Conservation (phyloP, 2,329 filamentous ascomycete species). For the Aspergillus uvarum region DNA sequence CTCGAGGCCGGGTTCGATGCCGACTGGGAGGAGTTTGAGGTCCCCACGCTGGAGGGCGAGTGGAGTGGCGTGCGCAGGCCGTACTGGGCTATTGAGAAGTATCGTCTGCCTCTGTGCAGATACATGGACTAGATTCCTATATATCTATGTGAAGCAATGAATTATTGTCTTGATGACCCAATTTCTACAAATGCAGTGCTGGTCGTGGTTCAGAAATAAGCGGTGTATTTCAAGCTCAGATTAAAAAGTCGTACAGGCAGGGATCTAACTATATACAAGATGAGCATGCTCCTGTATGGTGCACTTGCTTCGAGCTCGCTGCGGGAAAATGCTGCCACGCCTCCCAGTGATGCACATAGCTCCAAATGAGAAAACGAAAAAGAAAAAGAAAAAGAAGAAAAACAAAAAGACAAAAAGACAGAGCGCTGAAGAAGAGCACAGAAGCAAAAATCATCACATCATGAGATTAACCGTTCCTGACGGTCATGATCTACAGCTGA, state of each 20-base stretch:
- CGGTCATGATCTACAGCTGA: conserved; percentile 55
- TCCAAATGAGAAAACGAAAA: not conserved
- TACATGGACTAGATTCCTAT: conserved; percentile 33
- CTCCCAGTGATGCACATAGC: conserved; percentile 1
- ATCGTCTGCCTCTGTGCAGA: conserved; percentile 46
- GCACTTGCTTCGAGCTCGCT: not conserved
- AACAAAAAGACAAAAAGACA: not conserved
- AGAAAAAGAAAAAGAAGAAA: not conserved
- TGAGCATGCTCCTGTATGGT: not conserved
- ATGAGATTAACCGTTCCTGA: not conserved
- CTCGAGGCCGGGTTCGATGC: conserved; percentile 86
- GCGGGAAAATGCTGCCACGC: not conserved
- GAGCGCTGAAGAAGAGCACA: not conserved
- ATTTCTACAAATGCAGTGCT: not conserved
- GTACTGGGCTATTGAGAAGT: conserved; percentile 79
- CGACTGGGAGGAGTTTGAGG: conserved; percentile 75
- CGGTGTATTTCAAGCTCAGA: not conserved
- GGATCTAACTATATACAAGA: not conserved
- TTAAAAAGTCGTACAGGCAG: not conserved
- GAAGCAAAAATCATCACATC: not conserved
- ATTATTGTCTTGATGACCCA: not conserved
- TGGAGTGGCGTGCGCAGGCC: conserved; percentile 86
- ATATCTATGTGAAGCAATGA: not conserved
- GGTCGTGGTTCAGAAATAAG: not conserved
- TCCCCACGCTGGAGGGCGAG: conserved; percentile 72